Evolutionary conservation across 176 grass and related monocot species (phyloP).

Genomic region (Oryza rufipogon): DNA sequence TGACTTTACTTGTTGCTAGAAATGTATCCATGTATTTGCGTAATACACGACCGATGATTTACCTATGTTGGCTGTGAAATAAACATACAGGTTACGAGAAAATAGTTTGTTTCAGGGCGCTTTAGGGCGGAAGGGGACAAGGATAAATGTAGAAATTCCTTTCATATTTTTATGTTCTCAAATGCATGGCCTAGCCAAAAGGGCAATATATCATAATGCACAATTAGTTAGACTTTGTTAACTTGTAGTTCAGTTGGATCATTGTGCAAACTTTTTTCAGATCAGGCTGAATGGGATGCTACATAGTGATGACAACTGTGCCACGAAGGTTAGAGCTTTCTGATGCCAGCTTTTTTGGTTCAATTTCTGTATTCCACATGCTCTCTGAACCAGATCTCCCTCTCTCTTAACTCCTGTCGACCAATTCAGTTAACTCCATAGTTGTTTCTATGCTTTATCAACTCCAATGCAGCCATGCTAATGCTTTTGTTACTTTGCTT

Average conservation of each 20-base stretch:
- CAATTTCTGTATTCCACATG: not conserved
- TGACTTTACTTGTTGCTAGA: constrained; percentile 28
- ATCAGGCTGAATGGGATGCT: constrained; percentile 89
- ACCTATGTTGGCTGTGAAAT: not conserved
- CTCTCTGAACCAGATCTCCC: constrained; percentile 2
- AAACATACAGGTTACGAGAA: not conserved
- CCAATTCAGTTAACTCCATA: not conserved
- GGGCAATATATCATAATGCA: not conserved
- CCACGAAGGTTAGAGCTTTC: constrained; percentile 64
- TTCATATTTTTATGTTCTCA: not conserved
- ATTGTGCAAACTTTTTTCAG: constrained; percentile 48
- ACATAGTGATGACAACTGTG: constrained; percentile 79
- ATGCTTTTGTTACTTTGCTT: not conserved
- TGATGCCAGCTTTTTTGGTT: not conserved
- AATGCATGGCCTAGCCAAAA: not conserved
- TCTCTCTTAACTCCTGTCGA: constrained; percentile 16
- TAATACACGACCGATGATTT: not conserved
- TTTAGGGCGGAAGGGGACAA: constrained; percentile 5
- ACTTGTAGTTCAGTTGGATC: constrained; percentile 13
- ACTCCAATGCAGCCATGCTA: not conserved
- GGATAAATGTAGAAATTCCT: not conserved
- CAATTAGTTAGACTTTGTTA: not conserved
- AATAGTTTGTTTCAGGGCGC: not conserved
- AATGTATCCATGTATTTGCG: not conserved
- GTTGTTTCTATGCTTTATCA: constrained; percentile 13